Percentiles rank a stretch among this genome's conserved stretches.
These are phyloP conservation scores for Emericellopsis terricola DNA, from an alignment of 495 filamentous ascomycete species.

Conservation along the genomic window DNA sequence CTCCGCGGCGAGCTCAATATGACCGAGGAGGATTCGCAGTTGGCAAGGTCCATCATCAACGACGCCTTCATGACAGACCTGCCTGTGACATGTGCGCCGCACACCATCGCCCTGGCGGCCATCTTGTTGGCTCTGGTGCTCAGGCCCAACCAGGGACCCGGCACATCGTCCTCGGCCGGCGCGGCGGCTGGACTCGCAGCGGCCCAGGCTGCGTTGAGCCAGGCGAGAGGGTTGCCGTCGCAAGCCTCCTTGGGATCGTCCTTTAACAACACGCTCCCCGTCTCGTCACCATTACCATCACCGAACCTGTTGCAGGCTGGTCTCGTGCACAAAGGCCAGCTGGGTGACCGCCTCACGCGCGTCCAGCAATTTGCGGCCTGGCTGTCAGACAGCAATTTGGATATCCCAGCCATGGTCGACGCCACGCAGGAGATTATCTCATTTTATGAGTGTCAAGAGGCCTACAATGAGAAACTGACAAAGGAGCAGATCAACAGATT, in stretches of 20 bases:
- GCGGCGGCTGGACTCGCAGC: conserved; percentile 7
- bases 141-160: conserved; percentile 23
- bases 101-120: conserved; percentile 78
- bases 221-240: conserved; percentile 7
- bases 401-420: conserved; percentile 83
- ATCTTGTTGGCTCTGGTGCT: conserved; percentile 75
- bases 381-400: conserved; percentile 83
- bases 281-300: too few relatives aligned
- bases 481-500: conserved; percentile 55
- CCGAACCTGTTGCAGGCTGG: too few relatives aligned
- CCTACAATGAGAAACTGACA: conserved; percentile 62
- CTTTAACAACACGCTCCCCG: too few relatives aligned
- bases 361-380: conserved; percentile 64
- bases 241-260: neutral
- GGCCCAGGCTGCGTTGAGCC: conserved; percentile 7
- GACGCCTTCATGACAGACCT: conserved; percentile 93
- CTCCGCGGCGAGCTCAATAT: conserved; percentile 54
- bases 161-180: conserved; percentile 24
- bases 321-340: too few relatives aligned
- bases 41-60: conserved; percentile 82
- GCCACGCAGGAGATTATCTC: conserved; percentile 91
- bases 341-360: neutral
- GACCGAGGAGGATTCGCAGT: conserved; percentile 54
- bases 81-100: conserved; percentile 72
- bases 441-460: conserved; percentile 83